Evolutionary conservation across 2,329 filamentous ascomycete genomes (phyloP).

Genomic region (Chrysoporthe deuterocubensis): DNA sequence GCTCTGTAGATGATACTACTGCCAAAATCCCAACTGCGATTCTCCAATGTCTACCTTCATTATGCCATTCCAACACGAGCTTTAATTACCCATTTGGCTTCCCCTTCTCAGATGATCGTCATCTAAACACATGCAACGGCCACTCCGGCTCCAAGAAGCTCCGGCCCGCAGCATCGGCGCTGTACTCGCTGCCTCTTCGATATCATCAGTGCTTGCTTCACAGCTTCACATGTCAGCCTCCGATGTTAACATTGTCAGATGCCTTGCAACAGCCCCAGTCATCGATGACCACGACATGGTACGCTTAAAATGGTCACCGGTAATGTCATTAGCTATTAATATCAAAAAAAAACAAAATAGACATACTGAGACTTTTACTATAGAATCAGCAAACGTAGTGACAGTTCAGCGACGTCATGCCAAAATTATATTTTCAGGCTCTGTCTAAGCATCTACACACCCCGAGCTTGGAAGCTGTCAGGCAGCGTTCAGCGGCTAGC

Average conservation of each 20-base stretch:
- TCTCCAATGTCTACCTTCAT: neutral
- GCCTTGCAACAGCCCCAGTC: neutral
- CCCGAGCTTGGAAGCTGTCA: no score
- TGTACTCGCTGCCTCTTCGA: neutral
- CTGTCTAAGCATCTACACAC: no score
- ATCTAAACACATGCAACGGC: neutral
- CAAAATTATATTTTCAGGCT: no score
- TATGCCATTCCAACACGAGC: neutral
- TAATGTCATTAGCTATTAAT: neutral
- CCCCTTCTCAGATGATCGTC: neutral
- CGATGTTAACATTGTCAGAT: neutral
- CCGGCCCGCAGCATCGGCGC: neutral
- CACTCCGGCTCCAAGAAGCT: neutral
- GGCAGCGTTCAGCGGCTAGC: no score
- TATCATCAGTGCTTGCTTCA: neutral
- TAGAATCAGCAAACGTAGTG: neutral
- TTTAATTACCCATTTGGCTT: neutral
- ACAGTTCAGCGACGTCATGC: neutral
- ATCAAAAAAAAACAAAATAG: neutral
- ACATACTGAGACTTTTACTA: neutral
- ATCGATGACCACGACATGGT: neutral
- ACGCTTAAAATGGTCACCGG: neutral
- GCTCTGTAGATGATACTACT: constrained; percentile 18
- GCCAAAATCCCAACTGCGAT: neutral
- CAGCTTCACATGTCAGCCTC: neutral